Percentiles rank a stretch among this genome's conserved stretches.
Conservation (phyloP, 75 land plant genomes). For the Cryptomeria japonica region DNA sequence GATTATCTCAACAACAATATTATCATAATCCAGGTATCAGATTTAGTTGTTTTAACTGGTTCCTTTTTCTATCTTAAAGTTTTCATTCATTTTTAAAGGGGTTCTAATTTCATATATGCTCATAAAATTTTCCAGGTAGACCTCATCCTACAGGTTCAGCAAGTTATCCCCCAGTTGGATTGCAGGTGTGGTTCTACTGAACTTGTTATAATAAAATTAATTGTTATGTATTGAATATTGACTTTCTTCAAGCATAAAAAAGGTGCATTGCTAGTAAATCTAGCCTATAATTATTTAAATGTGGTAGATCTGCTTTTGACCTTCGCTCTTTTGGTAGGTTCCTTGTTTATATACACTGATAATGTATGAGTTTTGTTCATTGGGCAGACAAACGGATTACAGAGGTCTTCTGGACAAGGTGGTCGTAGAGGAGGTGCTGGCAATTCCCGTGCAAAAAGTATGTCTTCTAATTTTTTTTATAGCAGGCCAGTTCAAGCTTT, state of each 20-base stretch:
- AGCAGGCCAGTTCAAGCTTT: neutral
- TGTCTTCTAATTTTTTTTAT: neutral
- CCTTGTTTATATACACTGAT: neutral
- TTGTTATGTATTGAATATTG: neutral
- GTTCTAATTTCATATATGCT: neutral
- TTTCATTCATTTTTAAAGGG: neutral
- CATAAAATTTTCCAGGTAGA: neutral
- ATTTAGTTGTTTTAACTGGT: neutral
- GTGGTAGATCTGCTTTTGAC: neutral
- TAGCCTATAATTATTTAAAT: neutral
- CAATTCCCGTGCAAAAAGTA: neutral
- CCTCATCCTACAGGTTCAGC: neutral
- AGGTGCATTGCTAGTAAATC: neutral
- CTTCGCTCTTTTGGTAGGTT: neutral
- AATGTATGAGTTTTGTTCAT: neutral
- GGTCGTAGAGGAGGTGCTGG: slow-evolving; percentile 1
- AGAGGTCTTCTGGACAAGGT: slow-evolving; percentile 4
- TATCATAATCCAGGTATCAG: slow-evolving; percentile 22
- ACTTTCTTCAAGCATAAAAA: neutral
- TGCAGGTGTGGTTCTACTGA: neutral
- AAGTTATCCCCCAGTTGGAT: neutral
- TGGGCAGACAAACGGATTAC: neutral
- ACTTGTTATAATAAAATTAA: neutral
- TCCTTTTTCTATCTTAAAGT: neutral
- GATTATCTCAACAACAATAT: slow-evolving; percentile 4